Conservation (phyloP, 345 rosid genomes). For the Triadica sebifera region DNA sequence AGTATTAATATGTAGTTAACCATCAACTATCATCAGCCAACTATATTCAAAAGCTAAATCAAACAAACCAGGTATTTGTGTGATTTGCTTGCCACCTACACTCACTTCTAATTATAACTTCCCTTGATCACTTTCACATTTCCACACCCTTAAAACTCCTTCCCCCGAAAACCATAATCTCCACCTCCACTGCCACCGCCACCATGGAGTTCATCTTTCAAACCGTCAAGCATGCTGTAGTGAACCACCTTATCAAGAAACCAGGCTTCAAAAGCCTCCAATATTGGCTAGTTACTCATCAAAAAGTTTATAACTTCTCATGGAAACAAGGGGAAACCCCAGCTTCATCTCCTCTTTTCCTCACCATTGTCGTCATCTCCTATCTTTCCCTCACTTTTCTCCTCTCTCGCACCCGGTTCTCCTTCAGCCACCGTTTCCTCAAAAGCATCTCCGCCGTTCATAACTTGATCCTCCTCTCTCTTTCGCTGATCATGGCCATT, state of each 20-base stretch:
- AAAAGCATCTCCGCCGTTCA: slow-evolving; percentile 64
- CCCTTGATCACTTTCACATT: neutral
- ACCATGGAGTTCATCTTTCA: slow-evolving; percentile 14
- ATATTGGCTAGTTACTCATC: slow-evolving; percentile 57
- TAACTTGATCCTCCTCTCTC: slow-evolving; percentile 50
- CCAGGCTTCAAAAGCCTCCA: slow-evolving; percentile 29
- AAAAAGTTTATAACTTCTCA: slow-evolving; percentile 43
- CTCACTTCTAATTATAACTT: neutral
- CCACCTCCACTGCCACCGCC: neutral
- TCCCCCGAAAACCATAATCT: neutral
- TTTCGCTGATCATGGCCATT: slow-evolving; percentile 65
- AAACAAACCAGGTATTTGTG: too few relatives aligned
- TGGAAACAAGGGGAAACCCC: slow-evolving; percentile 54
- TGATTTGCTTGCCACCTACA: neutral
- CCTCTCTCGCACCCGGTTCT: slow-evolving; percentile 33
- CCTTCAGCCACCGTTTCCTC: slow-evolving; percentile 35
- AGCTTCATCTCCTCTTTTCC: slow-evolving; percentile 54
- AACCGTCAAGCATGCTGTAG: neutral
- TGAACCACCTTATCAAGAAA: neutral
- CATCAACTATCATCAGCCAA: too few relatives aligned
- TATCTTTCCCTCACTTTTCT: slow-evolving; percentile 52
- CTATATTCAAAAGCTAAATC: too few relatives aligned
- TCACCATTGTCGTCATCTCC: slow-evolving; percentile 34
- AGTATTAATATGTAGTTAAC: too few relatives aligned
- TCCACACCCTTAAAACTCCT: neutral